Evolutionary conservation across 2,329 filamentous ascomycete genomes (phyloP), one percentile per base, ranked within the genome.

Genomic region (Paecilomyces fulvus): DNA sequence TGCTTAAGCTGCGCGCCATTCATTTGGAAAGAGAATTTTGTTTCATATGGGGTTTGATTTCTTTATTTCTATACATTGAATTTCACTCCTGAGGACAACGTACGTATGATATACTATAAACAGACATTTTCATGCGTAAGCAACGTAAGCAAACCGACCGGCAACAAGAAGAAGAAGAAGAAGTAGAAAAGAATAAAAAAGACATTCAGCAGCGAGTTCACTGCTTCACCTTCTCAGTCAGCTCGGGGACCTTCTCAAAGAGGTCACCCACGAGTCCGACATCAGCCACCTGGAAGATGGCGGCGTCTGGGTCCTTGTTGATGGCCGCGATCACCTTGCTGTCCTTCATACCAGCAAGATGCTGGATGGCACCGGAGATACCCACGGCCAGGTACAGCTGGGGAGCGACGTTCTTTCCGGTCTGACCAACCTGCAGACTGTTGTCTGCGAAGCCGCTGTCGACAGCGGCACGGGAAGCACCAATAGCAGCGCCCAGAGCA

Each of bases 261-360:
- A 99, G 76, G 78, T 99, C 94, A 46, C 92, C 92, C 4, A 99
- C 92, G 54, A 99, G 79, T 11, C 94, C 94, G 55, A 97, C 91
- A 75, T 99, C 94, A 3, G 94, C 94, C 58, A 99, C 85, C 76
- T 99, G 94, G 81, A 99, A 99, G 65, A 99, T 99, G 30, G 94
- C 94, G 56, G 94, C 94, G 74, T 99, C 94, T 3, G 86, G 80
- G 70, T 99, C 94, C 79, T 99, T 99, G 81, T 99, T 99, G 70
- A 99, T 97, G 12, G 90, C 90, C 21, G 92, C 94, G 77, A 99
- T 99, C 58, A 99, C 94, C 80, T 99, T 99, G 80, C 91, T 96
- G 71, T 99, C 94, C 83, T 99, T 99, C 94, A 99, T 99, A 70
- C 94, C 94, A 30, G 94, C 94, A 75, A 99, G 76, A 80, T 99